Evolutionary conservation across 352 stramenopile species (phyloP).

Genomic region (Phytophthora kernoviae): DNA sequence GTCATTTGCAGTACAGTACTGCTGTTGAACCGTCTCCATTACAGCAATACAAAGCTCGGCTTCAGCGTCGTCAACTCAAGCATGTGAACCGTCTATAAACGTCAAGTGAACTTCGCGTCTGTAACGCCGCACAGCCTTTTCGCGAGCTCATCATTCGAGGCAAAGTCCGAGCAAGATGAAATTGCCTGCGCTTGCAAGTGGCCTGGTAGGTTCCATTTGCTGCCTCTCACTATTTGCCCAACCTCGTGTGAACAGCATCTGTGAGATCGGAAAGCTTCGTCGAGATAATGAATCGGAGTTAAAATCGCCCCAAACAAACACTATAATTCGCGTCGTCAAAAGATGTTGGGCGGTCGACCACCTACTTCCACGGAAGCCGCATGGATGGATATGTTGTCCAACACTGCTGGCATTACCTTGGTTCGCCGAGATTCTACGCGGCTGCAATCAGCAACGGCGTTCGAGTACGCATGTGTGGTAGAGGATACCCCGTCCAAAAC

Average conservation of each 20-base stretch:
- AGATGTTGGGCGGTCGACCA: neutral
- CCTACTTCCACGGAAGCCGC: neutral
- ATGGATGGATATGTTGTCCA: neutral
- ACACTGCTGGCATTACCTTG: neutral
- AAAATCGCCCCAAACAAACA: neutral
- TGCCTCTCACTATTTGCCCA: constrained; percentile 3
- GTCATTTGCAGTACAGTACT: too few species aligned
- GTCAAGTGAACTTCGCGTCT: too few species aligned
- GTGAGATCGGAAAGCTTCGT: constrained; percentile 8
- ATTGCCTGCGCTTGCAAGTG: constrained; percentile 9
- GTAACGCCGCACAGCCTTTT: too few species aligned
- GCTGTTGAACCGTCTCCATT: too few species aligned
- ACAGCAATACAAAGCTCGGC: too few species aligned
- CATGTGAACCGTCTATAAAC: too few species aligned
- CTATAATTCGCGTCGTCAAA: too few species aligned
- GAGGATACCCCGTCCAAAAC: neutral
- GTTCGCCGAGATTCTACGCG: neutral
- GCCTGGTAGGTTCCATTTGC: constrained; percentile 13
- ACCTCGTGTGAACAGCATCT: constrained; percentile 14
- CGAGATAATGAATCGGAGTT: constrained; percentile 2
- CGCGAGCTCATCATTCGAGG: neutral
- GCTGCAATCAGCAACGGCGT: neutral
- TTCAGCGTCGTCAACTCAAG: too few species aligned
- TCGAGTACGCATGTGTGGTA: neutral
- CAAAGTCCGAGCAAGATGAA: neutral